These are phyloP conservation scores for Exophiala phaeomuriformis DNA, from an alignment of 2,329 filamentous ascomycete species.

Conservation along the genomic window DNA sequence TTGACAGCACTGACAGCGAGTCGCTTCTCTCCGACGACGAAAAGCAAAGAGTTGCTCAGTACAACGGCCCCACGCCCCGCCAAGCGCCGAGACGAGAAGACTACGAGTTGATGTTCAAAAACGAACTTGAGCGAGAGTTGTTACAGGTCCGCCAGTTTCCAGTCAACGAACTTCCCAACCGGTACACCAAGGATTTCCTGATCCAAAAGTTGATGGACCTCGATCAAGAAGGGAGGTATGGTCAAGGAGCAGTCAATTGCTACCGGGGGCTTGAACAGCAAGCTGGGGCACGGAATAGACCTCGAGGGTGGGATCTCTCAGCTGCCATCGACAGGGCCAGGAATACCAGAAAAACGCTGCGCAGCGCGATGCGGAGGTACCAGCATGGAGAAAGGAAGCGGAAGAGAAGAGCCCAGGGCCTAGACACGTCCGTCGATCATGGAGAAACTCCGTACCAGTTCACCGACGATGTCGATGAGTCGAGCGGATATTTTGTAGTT, in stretches of 20 bases:
- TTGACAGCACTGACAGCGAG: not conserved
- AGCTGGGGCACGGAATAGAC: not conserved
- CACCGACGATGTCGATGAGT: not conserved
- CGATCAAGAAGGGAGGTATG: constrained; percentile 9
- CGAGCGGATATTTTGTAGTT: not conserved
- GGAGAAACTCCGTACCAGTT: not conserved
- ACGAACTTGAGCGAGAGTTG: constrained; percentile 16
- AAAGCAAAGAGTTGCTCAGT: not conserved
- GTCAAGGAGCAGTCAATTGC: constrained; percentile 6
- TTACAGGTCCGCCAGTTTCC: constrained; percentile 1
- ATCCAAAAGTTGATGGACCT: constrained; percentile 7
- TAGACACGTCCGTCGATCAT: not conserved
- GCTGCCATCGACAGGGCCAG: not conserved
- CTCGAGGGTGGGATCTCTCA: constrained; percentile 2
- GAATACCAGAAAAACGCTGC: not conserved
- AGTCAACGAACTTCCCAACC: not conserved
- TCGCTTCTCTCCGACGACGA: constrained; percentile 4
- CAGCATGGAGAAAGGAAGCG: not conserved
- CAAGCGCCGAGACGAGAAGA: constrained; percentile 4
- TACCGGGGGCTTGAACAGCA: constrained; percentile 5
- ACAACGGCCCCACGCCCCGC: not conserved
- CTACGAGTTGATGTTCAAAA: constrained; percentile 15
- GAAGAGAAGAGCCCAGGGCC: not conserved
- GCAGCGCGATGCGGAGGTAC: not conserved
- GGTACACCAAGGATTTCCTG: constrained; percentile 2